Evolutionary conservation across 1,284 basidiomycete species (phyloP), one percentile per base, ranked within the genome.

Genomic region (Chondrostereum purpureum): DNA sequence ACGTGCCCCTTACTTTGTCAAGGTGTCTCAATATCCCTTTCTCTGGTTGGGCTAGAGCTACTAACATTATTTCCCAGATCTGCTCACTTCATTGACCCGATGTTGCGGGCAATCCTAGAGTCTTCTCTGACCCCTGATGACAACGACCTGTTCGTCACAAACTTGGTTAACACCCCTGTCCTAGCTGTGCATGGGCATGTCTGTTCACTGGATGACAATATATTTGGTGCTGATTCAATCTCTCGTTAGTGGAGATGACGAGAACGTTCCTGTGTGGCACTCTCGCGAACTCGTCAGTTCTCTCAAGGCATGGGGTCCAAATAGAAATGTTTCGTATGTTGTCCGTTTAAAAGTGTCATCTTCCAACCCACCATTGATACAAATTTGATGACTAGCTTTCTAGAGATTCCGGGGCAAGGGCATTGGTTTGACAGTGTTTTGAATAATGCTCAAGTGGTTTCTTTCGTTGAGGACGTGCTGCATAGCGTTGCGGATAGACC

Each of bases 201-300:
- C n/a, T n/a, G 20, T 34, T 19, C 14, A 21, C 22, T 41, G 33
- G 20, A 44, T 16, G 24, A 22, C 17, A 27, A 39, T 16, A 17
- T 36, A 18, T 20, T 20, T 52, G 5, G 47, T 33, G 16, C 23
- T 44, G 34, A 16, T 43, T n/a, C n/a, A n/a, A n/a, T 6, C 12
- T 10, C 21, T 37, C n/a, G 34, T 13, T 51, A 88, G 85, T 8
- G 83, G 80, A 1, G 65, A 66, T 40, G 88, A 91, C 52, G 77
- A 80, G 22, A 91, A 92, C 49, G 88, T 91, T 4, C 88, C 88
- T 2, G 73, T 78, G 0, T 90, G 86, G 85, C 88, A 91, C 54
- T 78, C 79, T 3, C 75, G 86, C 18, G 80, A 83, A 55, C 63
- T 73, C 20, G 68, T 84, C 6, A 69, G 71, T 43, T 62, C 77